Evolutionary conservation across 129 eudicot species (phyloP).

Genomic region (Erigeron canadensis): DNA sequence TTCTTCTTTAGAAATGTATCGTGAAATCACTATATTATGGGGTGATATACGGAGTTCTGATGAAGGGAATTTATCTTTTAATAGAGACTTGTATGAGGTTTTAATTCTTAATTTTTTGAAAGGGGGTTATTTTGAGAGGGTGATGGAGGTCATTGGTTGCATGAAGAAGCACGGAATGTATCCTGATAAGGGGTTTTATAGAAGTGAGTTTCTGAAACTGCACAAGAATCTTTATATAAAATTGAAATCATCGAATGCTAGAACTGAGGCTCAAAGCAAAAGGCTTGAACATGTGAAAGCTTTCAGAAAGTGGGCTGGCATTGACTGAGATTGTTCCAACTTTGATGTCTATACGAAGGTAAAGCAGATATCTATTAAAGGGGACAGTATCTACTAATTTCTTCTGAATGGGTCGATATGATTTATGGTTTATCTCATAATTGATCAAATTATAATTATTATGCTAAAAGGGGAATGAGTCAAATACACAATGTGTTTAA

Average conservation of each 20-base stretch:
- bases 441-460: background rate
- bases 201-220: constrained; percentile 57
- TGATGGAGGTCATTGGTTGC: constrained; percentile 66
- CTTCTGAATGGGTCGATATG: background rate
- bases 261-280: constrained; percentile 61
- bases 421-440: background rate
- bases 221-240: constrained; percentile 72
- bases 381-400: background rate
- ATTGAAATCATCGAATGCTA: constrained; percentile 46
- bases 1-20: constrained; percentile 67
- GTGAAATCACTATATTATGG: constrained; percentile 81
- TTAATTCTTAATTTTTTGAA: constrained; percentile 57
- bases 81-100: constrained; percentile 70
- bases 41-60: constrained; percentile 70
- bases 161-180: constrained; percentile 62
- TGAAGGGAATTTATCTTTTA: constrained; percentile 28
- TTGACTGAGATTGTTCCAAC: constrained; percentile 27
- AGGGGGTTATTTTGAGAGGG: constrained; percentile 97
- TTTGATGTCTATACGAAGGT: constrained; percentile 14
- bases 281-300: constrained; percentile 73
- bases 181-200: constrained; percentile 66
- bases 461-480: background rate
- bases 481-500: background rate
- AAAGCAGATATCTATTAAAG: background rate
- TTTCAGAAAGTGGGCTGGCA: constrained; percentile 69